Conservation (phyloP, 306 rosid species). For the Fragaria nilgerrensis region DNA sequence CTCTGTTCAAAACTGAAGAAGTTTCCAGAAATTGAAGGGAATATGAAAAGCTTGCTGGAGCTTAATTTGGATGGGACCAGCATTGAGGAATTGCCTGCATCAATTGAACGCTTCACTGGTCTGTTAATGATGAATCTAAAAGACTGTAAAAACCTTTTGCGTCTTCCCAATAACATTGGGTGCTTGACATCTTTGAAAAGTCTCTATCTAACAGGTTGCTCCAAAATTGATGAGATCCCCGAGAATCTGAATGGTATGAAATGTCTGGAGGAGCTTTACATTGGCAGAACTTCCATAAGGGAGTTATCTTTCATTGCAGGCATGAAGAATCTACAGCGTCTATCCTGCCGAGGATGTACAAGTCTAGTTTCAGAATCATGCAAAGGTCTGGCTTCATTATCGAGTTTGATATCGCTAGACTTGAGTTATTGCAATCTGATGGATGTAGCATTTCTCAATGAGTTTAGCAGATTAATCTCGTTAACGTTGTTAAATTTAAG, state of each 20-base stretch:
- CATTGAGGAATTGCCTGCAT: not conserved
- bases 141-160: no score
- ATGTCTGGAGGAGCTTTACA: conserved; percentile 13
- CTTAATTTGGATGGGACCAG: not conserved
- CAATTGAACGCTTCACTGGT: not conserved
- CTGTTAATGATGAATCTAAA: no score
- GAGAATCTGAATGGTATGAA: conserved; percentile 14
- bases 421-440: no score
- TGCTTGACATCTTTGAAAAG: conserved; percentile 14
- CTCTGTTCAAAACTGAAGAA: conserved; percentile 14
- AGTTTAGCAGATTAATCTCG: no score
- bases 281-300: conserved; percentile 16
- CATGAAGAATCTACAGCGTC: not conserved
- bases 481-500: no score
- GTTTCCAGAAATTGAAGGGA: not conserved
- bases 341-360: not conserved
- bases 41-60: not conserved
- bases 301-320: conserved; percentile 3
- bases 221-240: conserved; percentile 8
- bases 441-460: no score
- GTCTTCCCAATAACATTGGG: conserved; percentile 20
- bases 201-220: conserved; percentile 21
- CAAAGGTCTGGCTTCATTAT: not conserved
- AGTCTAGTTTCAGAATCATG: not conserved
- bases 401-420: not conserved